These are phyloP conservation scores for Geotrichum klebahnii DNA, from an alignment of 1,139 yeast species.

Conservation along the genomic window DNA sequence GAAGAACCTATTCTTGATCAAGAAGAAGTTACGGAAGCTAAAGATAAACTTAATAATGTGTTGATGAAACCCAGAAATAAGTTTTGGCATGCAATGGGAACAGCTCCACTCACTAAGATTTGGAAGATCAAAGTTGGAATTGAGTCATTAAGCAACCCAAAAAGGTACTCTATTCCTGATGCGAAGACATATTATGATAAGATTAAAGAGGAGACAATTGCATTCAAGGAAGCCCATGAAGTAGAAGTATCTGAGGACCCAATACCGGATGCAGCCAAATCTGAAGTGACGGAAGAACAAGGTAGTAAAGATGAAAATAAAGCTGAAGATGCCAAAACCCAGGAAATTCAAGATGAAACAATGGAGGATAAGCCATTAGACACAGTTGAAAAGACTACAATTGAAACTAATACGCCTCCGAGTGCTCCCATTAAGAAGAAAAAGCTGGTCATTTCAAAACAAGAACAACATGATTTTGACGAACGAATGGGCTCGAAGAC, in stretches of 20 bases:
- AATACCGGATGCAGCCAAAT: not conserved
- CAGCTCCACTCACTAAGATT: constrained; percentile 36
- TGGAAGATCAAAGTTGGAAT: constrained; percentile 37
- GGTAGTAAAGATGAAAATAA: constrained; percentile 15
- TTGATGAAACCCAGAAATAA: constrained; percentile 29
- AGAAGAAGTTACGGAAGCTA: constrained; percentile 16
- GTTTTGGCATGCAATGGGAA: constrained; percentile 38
- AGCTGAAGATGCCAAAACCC: constrained; percentile 7
- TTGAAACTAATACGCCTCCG: not conserved
- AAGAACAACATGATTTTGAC: constrained; percentile 18
- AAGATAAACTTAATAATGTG: constrained; percentile 22
- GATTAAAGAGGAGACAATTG: constrained; percentile 18
- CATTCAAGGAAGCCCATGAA: constrained; percentile 15
- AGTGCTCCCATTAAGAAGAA: constrained; percentile 4
- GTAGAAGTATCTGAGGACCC: constrained; percentile 14
- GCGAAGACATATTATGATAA: constrained; percentile 28
- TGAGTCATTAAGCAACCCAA: constrained; percentile 24
- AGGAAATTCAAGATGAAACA: not conserved
- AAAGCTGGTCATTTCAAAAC: constrained; percentile 9
- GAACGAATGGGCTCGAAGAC: constrained; percentile 29
- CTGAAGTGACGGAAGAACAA: constrained; percentile 12
- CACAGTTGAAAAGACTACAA: not conserved
- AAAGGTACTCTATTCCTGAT: constrained; percentile 24
- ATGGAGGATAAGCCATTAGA: not conserved
- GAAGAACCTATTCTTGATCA: constrained; percentile 27